phyloP scores from a whole-genome alignment of 345 rosid genomes.

The Gossypium ekmanianum region DNA sequence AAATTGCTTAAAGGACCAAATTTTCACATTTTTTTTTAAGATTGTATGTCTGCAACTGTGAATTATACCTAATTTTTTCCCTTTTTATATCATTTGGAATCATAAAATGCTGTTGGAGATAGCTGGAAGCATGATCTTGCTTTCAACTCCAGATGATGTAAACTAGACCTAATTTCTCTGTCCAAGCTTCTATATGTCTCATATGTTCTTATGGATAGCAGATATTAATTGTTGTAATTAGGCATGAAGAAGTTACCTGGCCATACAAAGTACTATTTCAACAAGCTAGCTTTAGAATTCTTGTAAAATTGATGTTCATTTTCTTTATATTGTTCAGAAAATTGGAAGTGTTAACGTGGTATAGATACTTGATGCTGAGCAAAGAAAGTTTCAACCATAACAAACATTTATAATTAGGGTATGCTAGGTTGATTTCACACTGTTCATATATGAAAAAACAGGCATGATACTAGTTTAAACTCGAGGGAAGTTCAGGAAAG shows the following conservation, averaged over 20 bases:
- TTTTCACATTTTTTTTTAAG: background rate
- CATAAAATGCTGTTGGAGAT: background rate
- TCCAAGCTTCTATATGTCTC: background rate
- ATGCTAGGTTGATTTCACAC: background rate
- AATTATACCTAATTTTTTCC: background rate
- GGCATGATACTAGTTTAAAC: background rate
- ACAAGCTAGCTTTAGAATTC: background rate
- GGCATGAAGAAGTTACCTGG: background rate
- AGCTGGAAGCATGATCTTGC: slow-evolving; percentile 1
- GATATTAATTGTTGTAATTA: background rate
- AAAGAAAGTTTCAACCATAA: background rate
- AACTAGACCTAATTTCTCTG: background rate
- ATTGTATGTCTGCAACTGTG: background rate
- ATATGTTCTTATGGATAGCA: background rate
- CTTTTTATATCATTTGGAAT: background rate
- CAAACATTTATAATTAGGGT: background rate
- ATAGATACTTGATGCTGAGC: background rate
- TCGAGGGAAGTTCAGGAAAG: background rate
- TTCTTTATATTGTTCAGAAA: background rate
- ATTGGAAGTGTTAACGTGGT: background rate
- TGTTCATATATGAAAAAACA: background rate
- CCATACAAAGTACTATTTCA: background rate
- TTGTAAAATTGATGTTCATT: background rate
- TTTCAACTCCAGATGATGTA: background rate
- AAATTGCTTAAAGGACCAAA: no score